These are phyloP conservation scores for Sporothrix globosa DNA, from an alignment of 2,329 filamentous ascomycete species.

Conservation along the genomic window DNA sequence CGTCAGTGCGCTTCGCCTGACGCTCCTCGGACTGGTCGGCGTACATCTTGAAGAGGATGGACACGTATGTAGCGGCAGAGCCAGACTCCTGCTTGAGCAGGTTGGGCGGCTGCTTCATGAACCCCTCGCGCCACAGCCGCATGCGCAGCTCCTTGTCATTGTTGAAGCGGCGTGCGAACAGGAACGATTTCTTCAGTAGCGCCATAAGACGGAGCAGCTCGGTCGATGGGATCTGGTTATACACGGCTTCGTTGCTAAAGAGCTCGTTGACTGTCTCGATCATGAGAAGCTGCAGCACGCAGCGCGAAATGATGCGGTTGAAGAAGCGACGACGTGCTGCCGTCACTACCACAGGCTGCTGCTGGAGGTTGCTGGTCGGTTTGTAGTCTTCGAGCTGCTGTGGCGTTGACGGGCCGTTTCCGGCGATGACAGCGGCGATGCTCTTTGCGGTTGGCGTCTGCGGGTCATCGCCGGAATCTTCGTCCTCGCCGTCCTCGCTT, in stretches of 20 bases:
- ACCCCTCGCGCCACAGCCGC: slow-evolving; percentile 93
- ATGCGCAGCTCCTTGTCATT: slow-evolving; percentile 94
- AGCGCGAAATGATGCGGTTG: slow-evolving; percentile 98
- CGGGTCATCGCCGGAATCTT: slow-evolving; percentile 44
- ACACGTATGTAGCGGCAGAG: slow-evolving; percentile 90
- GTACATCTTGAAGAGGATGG: slow-evolving; percentile 97
- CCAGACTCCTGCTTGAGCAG: slow-evolving; percentile 95
- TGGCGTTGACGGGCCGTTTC: slow-evolving; percentile 41
- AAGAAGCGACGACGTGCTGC: slow-evolving; percentile 93
- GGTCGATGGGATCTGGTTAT: slow-evolving; percentile 84
- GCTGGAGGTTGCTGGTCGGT: slow-evolving; percentile 73
- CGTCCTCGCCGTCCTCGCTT: slow-evolving; percentile 39
- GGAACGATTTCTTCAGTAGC: slow-evolving; percentile 91
- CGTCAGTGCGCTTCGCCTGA: slow-evolving; percentile 75
- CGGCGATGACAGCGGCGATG: slow-evolving; percentile 11
- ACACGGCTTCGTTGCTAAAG: slow-evolving; percentile 96
- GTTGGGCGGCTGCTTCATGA: slow-evolving; percentile 99
- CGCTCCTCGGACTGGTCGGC: slow-evolving; percentile 84
- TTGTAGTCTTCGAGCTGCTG: slow-evolving; percentile 81
- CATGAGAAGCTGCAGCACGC: slow-evolving; percentile 96
- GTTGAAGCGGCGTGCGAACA: slow-evolving; percentile 97
- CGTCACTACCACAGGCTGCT: slow-evolving; percentile 89
- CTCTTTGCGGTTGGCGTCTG: slow-evolving; percentile 39
- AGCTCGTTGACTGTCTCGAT: slow-evolving; percentile 99
- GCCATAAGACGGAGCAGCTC: slow-evolving; percentile 92